Percentiles rank a stretch among this genome's conserved stretches.
phyloP scores from a whole-genome alignment of 768 basidiomycete species.

The Candolleomyces aberdarensis region DNA sequence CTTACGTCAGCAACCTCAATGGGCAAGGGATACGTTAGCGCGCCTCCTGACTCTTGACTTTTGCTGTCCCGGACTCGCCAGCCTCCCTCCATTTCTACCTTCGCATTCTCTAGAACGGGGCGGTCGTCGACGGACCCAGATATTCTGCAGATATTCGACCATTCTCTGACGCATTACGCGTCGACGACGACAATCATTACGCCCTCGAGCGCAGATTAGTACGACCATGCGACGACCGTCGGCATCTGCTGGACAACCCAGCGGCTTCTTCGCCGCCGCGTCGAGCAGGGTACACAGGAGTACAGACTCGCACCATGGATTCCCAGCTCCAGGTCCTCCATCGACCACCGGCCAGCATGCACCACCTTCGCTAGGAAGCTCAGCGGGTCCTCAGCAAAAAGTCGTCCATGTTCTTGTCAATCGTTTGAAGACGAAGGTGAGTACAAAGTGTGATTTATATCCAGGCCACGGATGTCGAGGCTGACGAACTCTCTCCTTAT shows the following conservation, averaged over 20 bases:
- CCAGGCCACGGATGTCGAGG: not conserved
- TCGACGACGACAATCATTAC: not conserved
- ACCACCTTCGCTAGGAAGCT: constrained; percentile 32
- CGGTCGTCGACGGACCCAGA: too few species aligned
- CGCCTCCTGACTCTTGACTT: not conserved
- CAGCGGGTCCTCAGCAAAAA: constrained; percentile 72
- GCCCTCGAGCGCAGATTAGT: constrained; percentile 1
- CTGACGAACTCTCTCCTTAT: constrained; percentile 3
- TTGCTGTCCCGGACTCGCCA: not conserved
- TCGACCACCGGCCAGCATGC: constrained; percentile 14
- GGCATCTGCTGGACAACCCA: constrained; percentile 43
- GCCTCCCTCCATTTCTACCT: not conserved
- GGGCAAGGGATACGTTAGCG: not conserved
- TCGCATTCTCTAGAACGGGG: not conserved
- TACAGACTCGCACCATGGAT: constrained; percentile 56
- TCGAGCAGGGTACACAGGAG: constrained; percentile 55
- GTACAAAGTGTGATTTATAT: constrained; percentile 5
- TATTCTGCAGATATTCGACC: constrained; percentile 2
- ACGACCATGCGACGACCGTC: constrained; percentile 59
- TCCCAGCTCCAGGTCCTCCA: constrained; percentile 15
- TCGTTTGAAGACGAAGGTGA: constrained; percentile 77
- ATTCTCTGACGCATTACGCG: constrained; percentile 6
- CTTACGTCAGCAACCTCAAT: not conserved
- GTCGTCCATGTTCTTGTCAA: constrained; percentile 78
- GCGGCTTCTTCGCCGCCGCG: constrained; percentile 26